phyloP scores from a whole-genome alignment of 73 alveolate species.

The Paraurostyla sp. region DNA sequence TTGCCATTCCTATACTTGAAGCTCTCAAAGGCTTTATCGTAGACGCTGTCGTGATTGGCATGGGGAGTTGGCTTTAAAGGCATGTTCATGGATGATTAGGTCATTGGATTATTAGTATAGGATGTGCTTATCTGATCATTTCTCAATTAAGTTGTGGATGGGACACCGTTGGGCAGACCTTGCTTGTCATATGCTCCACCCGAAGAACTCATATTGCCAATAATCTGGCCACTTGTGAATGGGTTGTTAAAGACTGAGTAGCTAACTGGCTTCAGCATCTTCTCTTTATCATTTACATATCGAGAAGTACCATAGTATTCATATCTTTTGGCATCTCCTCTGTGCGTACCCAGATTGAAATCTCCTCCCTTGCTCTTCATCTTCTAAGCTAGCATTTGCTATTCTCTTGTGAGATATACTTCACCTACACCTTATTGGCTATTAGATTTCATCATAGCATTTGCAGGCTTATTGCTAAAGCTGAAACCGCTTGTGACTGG shows the following conservation, averaged over 20 bases:
- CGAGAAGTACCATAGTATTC: constrained; percentile 42
- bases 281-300: constrained; percentile 1
- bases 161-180: not conserved
- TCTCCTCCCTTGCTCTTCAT: not conserved
- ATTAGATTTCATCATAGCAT: not conserved
- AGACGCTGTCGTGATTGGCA: not conserved
- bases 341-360: not conserved
- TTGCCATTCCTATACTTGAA: constrained; percentile 18
- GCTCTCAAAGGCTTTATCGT: not conserved
- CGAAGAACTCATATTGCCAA: not conserved
- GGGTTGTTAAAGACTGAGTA: constrained; percentile 12
- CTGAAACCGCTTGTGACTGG: not conserved
- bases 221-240: no score
- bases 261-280: not conserved
- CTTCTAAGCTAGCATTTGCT: not conserved
- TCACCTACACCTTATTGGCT: not conserved
- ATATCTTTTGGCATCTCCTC: constrained; percentile 1
- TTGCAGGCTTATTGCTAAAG: not conserved
- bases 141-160: not conserved
- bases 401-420: constrained; percentile 5
- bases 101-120: no score
- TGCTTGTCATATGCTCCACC: not conserved
- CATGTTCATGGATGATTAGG: not conserved
- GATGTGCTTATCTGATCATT: not conserved
- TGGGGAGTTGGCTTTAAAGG: not conserved